Conservation (phyloP, 768 basidiomycete species). For the Pulveroboletus sp. region DNA sequence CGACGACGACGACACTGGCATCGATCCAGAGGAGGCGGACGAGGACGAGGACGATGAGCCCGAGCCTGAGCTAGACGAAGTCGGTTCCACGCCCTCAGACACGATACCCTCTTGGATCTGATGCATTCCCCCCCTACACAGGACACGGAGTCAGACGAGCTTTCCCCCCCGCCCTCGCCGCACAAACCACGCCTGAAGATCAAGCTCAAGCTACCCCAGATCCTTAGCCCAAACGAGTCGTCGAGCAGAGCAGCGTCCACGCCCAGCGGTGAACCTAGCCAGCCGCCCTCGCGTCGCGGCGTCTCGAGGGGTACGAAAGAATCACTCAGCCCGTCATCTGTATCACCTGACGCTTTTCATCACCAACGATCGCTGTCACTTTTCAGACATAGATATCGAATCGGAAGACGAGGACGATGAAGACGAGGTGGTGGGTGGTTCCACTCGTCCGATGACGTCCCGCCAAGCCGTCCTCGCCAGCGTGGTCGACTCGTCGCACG, state of each 20-base stretch:
- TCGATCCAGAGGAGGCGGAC: slow-evolving; percentile 33
- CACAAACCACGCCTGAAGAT: slow-evolving; percentile 52
- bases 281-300: slow-evolving; percentile 22
- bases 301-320: slow-evolving; percentile 19
- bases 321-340: too few relatives aligned
- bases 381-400: background rate
- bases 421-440: background rate
- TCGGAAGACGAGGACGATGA: background rate
- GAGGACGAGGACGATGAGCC: slow-evolving; percentile 26
- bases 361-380: too few relatives aligned
- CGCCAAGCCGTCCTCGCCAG: background rate
- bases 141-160: slow-evolving; percentile 34
- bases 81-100: background rate
- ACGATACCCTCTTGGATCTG: background rate
- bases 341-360: too few relatives aligned
- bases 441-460: background rate
- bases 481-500: background rate
- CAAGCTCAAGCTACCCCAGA: slow-evolving; percentile 51
- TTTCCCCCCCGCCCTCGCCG: slow-evolving; percentile 29
- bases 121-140: background rate
- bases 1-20: slow-evolving; percentile 34
- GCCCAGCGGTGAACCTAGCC: slow-evolving; percentile 22
- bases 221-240: slow-evolving; percentile 30
- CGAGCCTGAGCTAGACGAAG: slow-evolving; percentile 13
- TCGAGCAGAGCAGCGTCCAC: slow-evolving; percentile 27